Conservation (phyloP, 192 early-diverging fungal species). For the Helicostylum pulchrum region DNA sequence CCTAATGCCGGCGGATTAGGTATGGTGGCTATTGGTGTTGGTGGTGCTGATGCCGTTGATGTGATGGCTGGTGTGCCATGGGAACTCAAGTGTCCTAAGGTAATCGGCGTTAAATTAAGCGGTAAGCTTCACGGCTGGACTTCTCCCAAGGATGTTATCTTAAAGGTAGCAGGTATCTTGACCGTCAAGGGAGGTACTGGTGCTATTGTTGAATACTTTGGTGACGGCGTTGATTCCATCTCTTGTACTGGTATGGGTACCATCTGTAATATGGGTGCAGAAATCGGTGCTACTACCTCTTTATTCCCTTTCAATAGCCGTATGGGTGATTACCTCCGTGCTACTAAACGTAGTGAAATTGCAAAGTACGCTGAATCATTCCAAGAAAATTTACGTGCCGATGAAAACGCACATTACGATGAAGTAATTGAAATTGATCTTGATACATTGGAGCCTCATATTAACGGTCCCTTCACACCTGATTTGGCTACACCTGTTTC, state of each 20-base stretch:
- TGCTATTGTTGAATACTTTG: constrained; percentile 97
- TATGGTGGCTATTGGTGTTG: constrained; percentile 95
- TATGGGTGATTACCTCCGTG: constrained; percentile 88
- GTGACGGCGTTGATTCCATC: constrained; percentile 88
- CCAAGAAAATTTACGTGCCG: constrained; percentile 84
- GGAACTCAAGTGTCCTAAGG: constrained; percentile 98
- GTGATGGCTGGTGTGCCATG: constrained; percentile 97
- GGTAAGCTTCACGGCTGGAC: constrained; percentile 91
- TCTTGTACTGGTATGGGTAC: constrained; percentile 98
- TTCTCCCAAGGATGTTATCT: constrained; percentile 94
- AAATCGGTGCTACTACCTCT: constrained; percentile 97
- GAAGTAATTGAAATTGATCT: constrained; percentile 94
- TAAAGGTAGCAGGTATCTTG: constrained; percentile 90
- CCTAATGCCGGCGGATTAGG: constrained; percentile 98
- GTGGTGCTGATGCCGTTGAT: constrained; percentile 97
- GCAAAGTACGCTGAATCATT: constrained; percentile 80
- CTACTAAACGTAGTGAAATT: constrained; percentile 78
- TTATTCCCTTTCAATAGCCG: constrained; percentile 91
- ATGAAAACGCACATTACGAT: constrained; percentile 87
- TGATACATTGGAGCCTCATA: constrained; percentile 88
- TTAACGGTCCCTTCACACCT: constrained; percentile 95
- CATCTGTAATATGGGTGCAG: constrained; percentile 99
- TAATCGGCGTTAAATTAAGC: constrained; percentile 87
- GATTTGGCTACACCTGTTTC: constrained; percentile 91
- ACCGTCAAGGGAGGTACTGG: constrained; percentile 98